phyloP scores from a whole-genome alignment of 2,329 filamentous ascomycete genomes.

The Cyphellophora europaea region DNA sequence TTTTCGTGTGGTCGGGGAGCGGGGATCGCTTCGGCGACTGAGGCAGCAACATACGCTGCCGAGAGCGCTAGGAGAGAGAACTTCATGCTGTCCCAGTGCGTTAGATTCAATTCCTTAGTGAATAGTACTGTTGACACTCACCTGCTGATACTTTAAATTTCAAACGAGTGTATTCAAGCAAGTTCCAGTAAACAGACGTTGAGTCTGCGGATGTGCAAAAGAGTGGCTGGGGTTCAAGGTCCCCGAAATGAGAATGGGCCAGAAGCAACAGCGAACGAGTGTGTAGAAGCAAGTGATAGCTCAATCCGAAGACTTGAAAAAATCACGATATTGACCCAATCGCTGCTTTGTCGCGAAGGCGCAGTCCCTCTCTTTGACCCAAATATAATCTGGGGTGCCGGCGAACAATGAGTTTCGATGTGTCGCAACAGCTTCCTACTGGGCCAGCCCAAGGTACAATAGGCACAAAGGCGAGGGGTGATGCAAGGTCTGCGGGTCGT shows the following conservation, averaged over 20 bases:
- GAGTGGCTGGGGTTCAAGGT: slow-evolving; percentile 17
- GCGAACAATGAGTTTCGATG: no score
- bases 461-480: slow-evolving; percentile 1
- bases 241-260: slow-evolving; percentile 8
- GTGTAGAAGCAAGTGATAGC: no score
- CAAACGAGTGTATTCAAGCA: slow-evolving; percentile 15
- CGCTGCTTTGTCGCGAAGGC: no score
- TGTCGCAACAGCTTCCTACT: slow-evolving; percentile 1
- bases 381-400: no score
- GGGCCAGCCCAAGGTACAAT: not conserved
- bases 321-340: no score
- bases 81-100: slow-evolving; percentile 19
- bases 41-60: slow-evolving; percentile 18
- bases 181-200: slow-evolving; percentile 3
- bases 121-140: no score
- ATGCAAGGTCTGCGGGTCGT: not conserved
- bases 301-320: no score
- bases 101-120: no score
- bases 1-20: slow-evolving; percentile 13
- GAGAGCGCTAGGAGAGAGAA: slow-evolving; percentile 17
- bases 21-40: slow-evolving; percentile 21
- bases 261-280: no score
- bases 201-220: slow-evolving; percentile 12
- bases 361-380: no score
- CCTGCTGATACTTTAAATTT: slow-evolving; percentile 7